A percentile compares a stretch with the other conserved stretches of the same genome.
These are phyloP conservation scores for Quercus ilex DNA, from an alignment of 306 rosid species.

Conservation along the genomic window DNA sequence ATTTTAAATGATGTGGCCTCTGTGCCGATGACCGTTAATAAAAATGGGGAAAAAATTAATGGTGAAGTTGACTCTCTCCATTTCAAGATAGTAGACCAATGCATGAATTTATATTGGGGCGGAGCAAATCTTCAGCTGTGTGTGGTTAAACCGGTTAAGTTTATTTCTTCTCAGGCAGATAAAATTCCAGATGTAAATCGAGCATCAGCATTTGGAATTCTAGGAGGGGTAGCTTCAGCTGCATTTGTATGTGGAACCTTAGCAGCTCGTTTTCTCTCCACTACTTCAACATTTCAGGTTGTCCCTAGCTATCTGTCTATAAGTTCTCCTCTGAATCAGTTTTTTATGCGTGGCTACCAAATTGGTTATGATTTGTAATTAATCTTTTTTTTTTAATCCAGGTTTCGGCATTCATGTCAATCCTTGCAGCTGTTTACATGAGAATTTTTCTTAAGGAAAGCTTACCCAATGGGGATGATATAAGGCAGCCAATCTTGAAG, in stretches of 20 bases:
- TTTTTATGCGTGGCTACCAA: neutral
- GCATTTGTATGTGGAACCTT: slow-evolving; percentile 69
- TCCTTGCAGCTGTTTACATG: slow-evolving; percentile 65
- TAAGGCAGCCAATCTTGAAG: slow-evolving; percentile 63
- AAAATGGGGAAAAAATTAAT: too few species aligned
- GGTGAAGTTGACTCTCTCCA: too few species aligned
- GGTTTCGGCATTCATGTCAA: slow-evolving; percentile 63
- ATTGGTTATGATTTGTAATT: neutral
- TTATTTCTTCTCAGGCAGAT: slow-evolving; percentile 54
- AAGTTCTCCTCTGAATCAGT: neutral
- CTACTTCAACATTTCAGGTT: slow-evolving; percentile 67
- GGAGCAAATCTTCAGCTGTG: neutral
- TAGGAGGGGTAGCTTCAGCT: slow-evolving; percentile 63
- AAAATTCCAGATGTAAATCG: slow-evolving; percentile 45
- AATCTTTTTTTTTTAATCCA: slow-evolving; percentile 11
- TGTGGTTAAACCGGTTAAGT: neutral
- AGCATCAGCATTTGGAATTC: slow-evolving; percentile 68
- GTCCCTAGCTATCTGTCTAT: neutral
- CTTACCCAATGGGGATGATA: slow-evolving; percentile 18
- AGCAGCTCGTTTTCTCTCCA: slow-evolving; percentile 70
- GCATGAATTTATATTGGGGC: neutral
- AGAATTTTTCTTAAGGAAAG: slow-evolving; percentile 78
- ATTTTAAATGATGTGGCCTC: too few species aligned
- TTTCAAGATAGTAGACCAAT: neutral
- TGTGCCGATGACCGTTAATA: neutral